phyloP scores from a whole-genome alignment of 352 stramenopile genomes.

The Globisporangium sylvaticum region DNA sequence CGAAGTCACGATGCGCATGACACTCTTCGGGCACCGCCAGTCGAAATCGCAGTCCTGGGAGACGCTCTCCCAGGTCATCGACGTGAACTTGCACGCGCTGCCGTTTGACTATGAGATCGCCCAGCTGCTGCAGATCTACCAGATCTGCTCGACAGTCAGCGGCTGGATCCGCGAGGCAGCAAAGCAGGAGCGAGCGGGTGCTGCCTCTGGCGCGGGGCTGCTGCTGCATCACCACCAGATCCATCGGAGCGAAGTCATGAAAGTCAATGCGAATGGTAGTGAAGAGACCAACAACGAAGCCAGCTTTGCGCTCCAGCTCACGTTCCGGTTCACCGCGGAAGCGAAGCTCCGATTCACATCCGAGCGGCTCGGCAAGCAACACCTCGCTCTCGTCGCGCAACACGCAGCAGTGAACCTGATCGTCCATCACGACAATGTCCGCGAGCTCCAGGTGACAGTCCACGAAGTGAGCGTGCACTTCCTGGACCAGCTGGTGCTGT shows the following conservation, averaged over 20 bases:
- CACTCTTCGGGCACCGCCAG: slow-evolving; percentile 46
- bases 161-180: slow-evolving; percentile 11
- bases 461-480: slow-evolving; percentile 41
- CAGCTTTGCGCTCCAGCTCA: slow-evolving; percentile 56
- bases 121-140: slow-evolving; percentile 33
- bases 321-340: slow-evolving; percentile 42
- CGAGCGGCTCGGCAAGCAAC: slow-evolving; percentile 29
- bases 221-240: slow-evolving; percentile 8
- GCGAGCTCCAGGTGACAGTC: slow-evolving; percentile 51
- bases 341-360: slow-evolving; percentile 39
- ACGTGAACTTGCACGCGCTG: slow-evolving; percentile 48
- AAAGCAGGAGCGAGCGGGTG: background rate
- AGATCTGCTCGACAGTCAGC: slow-evolving; percentile 7
- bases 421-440: slow-evolving; percentile 30
- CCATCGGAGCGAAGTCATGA: background rate
- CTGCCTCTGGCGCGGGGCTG: background rate
- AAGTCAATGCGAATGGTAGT: background rate
- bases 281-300: slow-evolving; percentile 11
- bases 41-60: slow-evolving; percentile 39
- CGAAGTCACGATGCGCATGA: slow-evolving; percentile 44
- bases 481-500: slow-evolving; percentile 42
- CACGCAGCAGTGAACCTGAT: slow-evolving; percentile 49
- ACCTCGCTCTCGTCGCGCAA: slow-evolving; percentile 33
- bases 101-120: slow-evolving; percentile 37
- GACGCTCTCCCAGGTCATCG: slow-evolving; percentile 49